Evolutionary conservation across 2,329 filamentous ascomycete genomes (phyloP), one percentile per base, ranked within the genome.

Genomic region (Cladosporium halotolerans): DNA sequence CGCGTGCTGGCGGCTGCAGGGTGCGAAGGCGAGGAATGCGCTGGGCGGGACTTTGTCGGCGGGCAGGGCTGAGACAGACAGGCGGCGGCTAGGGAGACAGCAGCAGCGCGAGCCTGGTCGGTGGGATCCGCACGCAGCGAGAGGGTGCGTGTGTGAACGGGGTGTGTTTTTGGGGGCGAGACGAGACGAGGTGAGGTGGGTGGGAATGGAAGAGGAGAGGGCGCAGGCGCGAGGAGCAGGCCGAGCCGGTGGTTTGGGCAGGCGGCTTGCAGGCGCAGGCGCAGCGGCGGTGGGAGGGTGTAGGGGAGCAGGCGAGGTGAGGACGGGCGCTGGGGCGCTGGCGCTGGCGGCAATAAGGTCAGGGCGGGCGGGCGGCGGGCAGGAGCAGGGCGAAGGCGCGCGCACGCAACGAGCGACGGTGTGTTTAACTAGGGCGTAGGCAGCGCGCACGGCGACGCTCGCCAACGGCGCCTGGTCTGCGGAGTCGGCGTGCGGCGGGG

Each of bases 1-100:
- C 48, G 48, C 48, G 48, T 44, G 48, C 48, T 38, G 39, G 28
- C 48, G 36, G 47, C 41, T 50, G 47, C 36, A 42, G 36, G 39
- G 40, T 43, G 39, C 31, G 48, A 40, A 32, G 32, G 48, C 36
- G 36, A 39, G 36, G 48, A 51, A 51, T 51, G 48, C 48, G 48
- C 42, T 36, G 36, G 31, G 47, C 48, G 48, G 48, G 48, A 44
- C 48, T 51, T 51, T 44, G 48, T 51, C 48, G 48, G 48, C 48
- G 48, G 31, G 48, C 33, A 33, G 14, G 31, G 48, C 47, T 43
- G 47, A 50, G 47, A 49, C 45, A 23, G 39, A 39, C 46, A 34
- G 36, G 45, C 18, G 40, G 7, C 42, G 47, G 18, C 36, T 42
- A 43, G 39, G 9, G 39, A 33, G 38, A 39, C 36, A 14, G 36